A percentile compares a stretch with the other conserved stretches of the same genome.
Evolutionary conservation across 179 eudicot genomes (phyloP).

Genomic region (Drosera spatulata): DNA sequence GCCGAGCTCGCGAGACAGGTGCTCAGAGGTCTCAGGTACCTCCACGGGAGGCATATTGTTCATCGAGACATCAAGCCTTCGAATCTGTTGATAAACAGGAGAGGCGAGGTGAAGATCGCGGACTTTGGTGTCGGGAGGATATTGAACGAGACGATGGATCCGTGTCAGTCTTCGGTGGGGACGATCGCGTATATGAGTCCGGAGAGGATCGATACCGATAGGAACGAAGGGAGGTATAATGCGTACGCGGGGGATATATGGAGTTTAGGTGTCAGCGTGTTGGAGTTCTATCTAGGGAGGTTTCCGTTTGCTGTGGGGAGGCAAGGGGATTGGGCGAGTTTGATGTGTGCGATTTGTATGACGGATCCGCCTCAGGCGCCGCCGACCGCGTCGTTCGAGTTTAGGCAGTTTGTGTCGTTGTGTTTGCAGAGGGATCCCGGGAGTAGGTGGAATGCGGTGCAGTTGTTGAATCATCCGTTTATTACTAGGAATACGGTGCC

Average conservation of each 20-base stretch:
- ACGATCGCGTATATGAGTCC: constrained; percentile 88
- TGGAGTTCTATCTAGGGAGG: constrained; percentile 59
- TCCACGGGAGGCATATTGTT: constrained; percentile 44
- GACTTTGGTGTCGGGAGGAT: constrained; percentile 65
- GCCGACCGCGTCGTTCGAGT: constrained; percentile 38
- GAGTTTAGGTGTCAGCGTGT: constrained; percentile 66
- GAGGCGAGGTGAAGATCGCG: constrained; percentile 45
- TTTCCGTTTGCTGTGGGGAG: constrained; percentile 61
- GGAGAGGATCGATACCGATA: constrained; percentile 65
- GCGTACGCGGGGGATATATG: constrained; percentile 83
- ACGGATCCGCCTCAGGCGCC: constrained; percentile 69
- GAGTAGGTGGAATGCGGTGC: constrained; percentile 39
- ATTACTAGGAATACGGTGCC: constrained; percentile 14
- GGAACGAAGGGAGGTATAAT: constrained; percentile 59
- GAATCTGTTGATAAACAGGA: constrained; percentile 38
- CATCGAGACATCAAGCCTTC: constrained; percentile 78
- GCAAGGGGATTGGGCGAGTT: constrained; percentile 76
- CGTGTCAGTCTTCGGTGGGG: constrained; percentile 67
- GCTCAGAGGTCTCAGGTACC: constrained; percentile 42
- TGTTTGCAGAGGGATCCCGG: constrained; percentile 67
- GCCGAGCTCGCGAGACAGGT: constrained; percentile 45
- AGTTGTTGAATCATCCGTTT: constrained; percentile 46
- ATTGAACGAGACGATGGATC: constrained; percentile 60
- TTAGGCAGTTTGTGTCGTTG: constrained; percentile 48
- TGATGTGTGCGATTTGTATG: constrained; percentile 74